phyloP scores from a whole-genome alignment of 129 eudicot genomes.

The Artemisia annua region DNA sequence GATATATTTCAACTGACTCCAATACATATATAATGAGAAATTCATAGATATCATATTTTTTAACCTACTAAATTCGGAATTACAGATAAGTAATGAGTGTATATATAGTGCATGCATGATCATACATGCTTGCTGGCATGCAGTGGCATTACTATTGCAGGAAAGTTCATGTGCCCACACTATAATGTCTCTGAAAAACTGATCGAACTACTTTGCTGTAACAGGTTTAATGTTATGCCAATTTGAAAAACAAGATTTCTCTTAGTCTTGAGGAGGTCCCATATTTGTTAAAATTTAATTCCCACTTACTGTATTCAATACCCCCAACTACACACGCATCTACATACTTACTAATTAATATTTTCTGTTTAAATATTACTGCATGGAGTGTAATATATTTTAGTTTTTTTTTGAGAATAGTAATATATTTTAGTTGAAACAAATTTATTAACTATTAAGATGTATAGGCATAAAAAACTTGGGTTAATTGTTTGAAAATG shows the following conservation, averaged over 20 bases:
- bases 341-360: constrained; percentile 15
- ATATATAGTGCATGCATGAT: neutral
- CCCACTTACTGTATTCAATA: constrained; percentile 21
- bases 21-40: too few relatives aligned
- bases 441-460: too few relatives aligned
- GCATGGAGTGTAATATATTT: neutral
- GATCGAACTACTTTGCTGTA: constrained; percentile 32
- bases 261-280: constrained; percentile 24
- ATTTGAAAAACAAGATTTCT: constrained; percentile 18
- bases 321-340: constrained; percentile 24
- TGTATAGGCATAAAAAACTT: too few relatives aligned
- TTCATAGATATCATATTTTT: too few relatives aligned
- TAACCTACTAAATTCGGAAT: neutral
- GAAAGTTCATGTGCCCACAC: constrained; percentile 37
- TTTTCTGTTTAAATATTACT: neutral
- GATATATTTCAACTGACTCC: too few relatives aligned
- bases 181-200: constrained; percentile 30
- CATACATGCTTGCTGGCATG: neutral
- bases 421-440: too few relatives aligned
- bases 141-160: constrained; percentile 32
- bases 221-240: constrained; percentile 27
- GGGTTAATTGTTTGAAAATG: too few relatives aligned
- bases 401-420: too few relatives aligned
- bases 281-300: neutral
- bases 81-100: constrained; percentile 2